Evolutionary conservation across 345 rosid species (phyloP).

Genomic region (Arabidopsis arenosa): DNA sequence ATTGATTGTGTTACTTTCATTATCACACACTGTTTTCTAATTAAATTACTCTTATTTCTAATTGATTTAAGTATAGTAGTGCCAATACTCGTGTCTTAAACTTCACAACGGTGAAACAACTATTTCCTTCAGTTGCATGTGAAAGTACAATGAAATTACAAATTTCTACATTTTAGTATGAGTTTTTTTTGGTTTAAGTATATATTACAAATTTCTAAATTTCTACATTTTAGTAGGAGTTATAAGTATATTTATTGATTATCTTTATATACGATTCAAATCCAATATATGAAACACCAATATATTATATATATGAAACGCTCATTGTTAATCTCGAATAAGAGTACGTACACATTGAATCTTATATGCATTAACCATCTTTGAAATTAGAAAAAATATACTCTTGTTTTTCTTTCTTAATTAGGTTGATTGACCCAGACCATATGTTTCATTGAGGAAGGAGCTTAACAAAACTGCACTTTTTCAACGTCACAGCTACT

Average conservation of each 20-base stretch:
- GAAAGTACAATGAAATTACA: not conserved
- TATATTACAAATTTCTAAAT: not conserved
- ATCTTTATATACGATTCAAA: no score
- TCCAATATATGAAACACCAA: no score
- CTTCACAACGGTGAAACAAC: not conserved
- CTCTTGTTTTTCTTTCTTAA: not conserved
- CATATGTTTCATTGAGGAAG: constrained; percentile 23
- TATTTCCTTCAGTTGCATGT: not conserved
- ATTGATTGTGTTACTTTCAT: constrained; percentile 29
- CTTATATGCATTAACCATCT: constrained; percentile 5
- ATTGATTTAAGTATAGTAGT: no score
- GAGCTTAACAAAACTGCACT: not conserved
- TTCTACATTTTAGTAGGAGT: not conserved
- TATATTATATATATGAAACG: no score
- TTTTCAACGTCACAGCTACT: constrained; percentile 35
- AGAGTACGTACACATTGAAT: not conserved
- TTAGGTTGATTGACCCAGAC: constrained; percentile 23
- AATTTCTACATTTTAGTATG: not conserved
- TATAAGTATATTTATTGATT: no score
- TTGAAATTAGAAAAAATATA: not conserved
- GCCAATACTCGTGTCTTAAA: not conserved
- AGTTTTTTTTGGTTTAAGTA: no score
- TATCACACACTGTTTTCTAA: not conserved
- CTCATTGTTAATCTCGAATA: not conserved
- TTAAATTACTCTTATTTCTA: no score